Conservation (phyloP, 1,284 basidiomycete genomes). For the Gymnopus androsaceus region DNA sequence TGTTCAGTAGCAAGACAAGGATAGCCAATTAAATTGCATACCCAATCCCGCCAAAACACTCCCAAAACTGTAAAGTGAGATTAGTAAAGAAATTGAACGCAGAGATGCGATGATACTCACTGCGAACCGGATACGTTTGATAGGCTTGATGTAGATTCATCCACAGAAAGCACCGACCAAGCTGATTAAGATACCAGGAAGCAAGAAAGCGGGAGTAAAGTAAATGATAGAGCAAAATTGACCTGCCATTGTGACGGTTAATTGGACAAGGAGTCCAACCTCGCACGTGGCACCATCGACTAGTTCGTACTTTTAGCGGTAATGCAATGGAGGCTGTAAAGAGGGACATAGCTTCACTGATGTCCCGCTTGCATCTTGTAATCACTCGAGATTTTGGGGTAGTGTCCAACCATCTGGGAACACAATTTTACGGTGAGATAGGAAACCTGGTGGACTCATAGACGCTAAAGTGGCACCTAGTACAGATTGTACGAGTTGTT, state of each 20-base stretch:
- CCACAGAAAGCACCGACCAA: slow-evolving; percentile 29
- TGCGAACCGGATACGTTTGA: slow-evolving; percentile 66
- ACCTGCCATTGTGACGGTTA: slow-evolving; percentile 28
- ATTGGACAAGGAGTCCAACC: slow-evolving; percentile 19
- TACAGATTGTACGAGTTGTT: slow-evolving; percentile 23
- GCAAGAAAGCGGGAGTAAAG: slow-evolving; percentile 40
- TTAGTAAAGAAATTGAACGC: not conserved
- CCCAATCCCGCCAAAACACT: slow-evolving; percentile 68
- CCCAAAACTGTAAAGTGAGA: slow-evolving; percentile 55
- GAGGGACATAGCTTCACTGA: slow-evolving; percentile 26
- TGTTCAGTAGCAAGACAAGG: not conserved
- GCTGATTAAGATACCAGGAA: slow-evolving; percentile 38
- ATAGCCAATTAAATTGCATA: too few species aligned
- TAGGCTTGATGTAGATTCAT: slow-evolving; percentile 52
- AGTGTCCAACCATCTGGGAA: slow-evolving; percentile 52
- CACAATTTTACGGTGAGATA: not conserved
- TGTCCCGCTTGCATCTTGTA: slow-evolving; percentile 49
- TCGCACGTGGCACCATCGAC: slow-evolving; percentile 24
- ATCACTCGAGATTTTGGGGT: slow-evolving; percentile 51
- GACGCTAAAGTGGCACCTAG: slow-evolving; percentile 27
- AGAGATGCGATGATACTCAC: slow-evolving; percentile 19
- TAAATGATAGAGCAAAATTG: slow-evolving; percentile 42
- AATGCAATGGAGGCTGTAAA: not conserved
- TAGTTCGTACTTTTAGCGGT: not conserved
- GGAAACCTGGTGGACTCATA: not conserved